These are phyloP conservation scores for Ophiostoma himal-ulmi DNA, from an alignment of 2,329 filamentous ascomycete species.

Conservation along the genomic window DNA sequence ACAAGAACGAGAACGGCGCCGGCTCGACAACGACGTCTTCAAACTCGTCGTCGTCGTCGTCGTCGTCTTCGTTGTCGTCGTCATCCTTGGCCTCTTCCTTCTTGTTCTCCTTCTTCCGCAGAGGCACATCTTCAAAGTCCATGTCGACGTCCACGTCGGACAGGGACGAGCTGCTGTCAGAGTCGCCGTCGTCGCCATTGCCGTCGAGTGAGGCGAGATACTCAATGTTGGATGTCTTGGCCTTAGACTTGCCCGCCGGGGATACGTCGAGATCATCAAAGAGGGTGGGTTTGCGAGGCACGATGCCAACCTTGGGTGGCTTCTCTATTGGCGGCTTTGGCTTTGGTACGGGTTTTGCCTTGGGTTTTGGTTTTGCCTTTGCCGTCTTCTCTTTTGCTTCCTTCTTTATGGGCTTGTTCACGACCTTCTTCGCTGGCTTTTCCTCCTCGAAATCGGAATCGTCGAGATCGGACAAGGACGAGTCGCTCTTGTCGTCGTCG, in stretches of 20 bases:
- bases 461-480: conserved; percentile 3
- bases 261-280: conserved; percentile 12
- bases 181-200: conserved; percentile 39
- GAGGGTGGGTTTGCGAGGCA: conserved; percentile 11
- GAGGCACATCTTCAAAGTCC: conserved; percentile 50
- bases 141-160: conserved; percentile 39
- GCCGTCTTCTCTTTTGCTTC: neutral
- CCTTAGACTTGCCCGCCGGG: neutral
- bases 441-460: neutral
- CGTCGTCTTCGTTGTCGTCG: conserved; percentile 34
- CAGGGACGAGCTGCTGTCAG: conserved; percentile 45
- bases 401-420: neutral
- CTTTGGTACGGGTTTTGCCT: neutral
- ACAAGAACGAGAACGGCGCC: conserved; percentile 31
- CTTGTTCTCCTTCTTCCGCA: conserved; percentile 34
- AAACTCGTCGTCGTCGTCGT: conserved; percentile 20
- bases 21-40: conserved; percentile 20
- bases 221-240: neutral
- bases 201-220: neutral
- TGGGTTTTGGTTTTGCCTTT: neutral
- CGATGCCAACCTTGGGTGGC: neutral
- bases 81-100: conserved; percentile 25
- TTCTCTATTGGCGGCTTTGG: neutral
- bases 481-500: conserved; percentile 8
- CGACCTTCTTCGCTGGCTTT: neutral